These are phyloP conservation scores for Epichloe brachyelytri DNA, from an alignment of 2,329 filamentous ascomycete genomes.

Conservation along the genomic window DNA sequence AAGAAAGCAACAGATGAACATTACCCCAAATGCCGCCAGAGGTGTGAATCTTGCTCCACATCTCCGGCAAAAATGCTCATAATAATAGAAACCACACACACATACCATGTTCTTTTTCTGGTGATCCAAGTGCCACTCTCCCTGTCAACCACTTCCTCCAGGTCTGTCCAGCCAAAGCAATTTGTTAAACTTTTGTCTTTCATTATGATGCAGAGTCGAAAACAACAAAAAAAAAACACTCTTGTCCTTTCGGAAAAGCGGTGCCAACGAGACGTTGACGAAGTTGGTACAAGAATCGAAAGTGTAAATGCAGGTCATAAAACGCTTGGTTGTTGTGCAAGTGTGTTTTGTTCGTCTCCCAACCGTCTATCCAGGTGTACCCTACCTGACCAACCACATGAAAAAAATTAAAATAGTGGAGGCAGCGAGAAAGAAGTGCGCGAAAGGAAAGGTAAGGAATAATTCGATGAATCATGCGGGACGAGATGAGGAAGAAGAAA, in stretches of 20 bases:
- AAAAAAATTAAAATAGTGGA: not conserved
- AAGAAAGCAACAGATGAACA: conserved; percentile 18
- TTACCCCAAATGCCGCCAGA: not conserved
- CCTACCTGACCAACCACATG: conserved; percentile 15
- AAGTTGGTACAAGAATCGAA: conserved; percentile 33
- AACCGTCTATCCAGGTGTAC: conserved; percentile 19
- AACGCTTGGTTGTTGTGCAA: conserved; percentile 23
- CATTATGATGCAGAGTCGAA: conserved; percentile 18
- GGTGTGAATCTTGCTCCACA: not conserved
- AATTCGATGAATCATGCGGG: not conserved
- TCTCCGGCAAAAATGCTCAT: not conserved
- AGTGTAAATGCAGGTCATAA: conserved; percentile 25
- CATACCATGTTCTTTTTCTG: conserved; percentile 13
- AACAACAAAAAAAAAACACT: not conserved
- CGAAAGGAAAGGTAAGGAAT: conserved; percentile 2
- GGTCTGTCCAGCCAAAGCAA: conserved; percentile 1
- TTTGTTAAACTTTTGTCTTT: conserved; percentile 9
- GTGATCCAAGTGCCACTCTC: not conserved
- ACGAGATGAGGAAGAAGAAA: too few species aligned
- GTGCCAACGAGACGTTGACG: conserved; percentile 18
- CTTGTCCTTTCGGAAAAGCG: conserved; percentile 14
- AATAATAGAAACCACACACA: conserved; percentile 11
- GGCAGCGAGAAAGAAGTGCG: not conserved
- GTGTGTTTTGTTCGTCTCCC: conserved; percentile 24
- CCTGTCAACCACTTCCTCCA: conserved; percentile 4